A percentile compares a stretch with the other conserved stretches of the same genome.
These are phyloP conservation scores for Pinus albicaulis DNA, from an alignment of 75 land plant species.

Conservation along the genomic window DNA sequence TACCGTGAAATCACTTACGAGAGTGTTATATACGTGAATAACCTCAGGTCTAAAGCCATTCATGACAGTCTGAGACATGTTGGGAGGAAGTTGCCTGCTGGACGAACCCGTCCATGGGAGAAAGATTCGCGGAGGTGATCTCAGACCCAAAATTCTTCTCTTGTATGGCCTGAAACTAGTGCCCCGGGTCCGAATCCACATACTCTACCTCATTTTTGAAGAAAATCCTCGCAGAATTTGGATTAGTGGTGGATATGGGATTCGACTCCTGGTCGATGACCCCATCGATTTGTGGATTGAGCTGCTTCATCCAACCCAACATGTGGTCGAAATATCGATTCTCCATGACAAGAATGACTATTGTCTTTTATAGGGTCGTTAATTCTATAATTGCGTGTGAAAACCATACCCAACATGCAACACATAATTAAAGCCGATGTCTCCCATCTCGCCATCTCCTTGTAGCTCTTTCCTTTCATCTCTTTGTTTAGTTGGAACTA, in stretches of 20 bases:
- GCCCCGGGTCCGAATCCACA: conserved; percentile 64
- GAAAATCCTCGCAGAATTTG: too few relatives aligned
- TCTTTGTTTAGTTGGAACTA: too few relatives aligned
- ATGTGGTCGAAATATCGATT: too few relatives aligned
- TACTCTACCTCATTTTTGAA: conserved; percentile 36
- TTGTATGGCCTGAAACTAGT: too few relatives aligned
- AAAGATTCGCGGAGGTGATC: conserved; percentile 28
- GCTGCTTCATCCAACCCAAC: too few relatives aligned
- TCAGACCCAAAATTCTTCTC: conserved; percentile 57
- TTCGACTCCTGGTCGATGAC: too few relatives aligned
- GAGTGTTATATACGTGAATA: conserved; percentile 37
- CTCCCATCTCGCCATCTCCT: not conserved
- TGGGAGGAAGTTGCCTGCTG: conserved; percentile 35
- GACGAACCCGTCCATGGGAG: too few relatives aligned
- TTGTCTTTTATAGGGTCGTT: too few relatives aligned
- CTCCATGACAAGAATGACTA: too few relatives aligned
- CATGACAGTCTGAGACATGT: conserved; percentile 21
- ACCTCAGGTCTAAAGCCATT: conserved; percentile 40
- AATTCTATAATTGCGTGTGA: not conserved
- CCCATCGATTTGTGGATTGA: too few relatives aligned
- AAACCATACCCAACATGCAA: not conserved
- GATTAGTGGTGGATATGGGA: too few relatives aligned
- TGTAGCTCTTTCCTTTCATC: too few relatives aligned
- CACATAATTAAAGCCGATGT: not conserved
- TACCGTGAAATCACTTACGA: conserved; percentile 40